Percentiles rank a stretch among this genome's conserved stretches.
Conservation (phyloP, 2,329 filamentous ascomycete genomes). For the Fulvia fulva region DNA sequence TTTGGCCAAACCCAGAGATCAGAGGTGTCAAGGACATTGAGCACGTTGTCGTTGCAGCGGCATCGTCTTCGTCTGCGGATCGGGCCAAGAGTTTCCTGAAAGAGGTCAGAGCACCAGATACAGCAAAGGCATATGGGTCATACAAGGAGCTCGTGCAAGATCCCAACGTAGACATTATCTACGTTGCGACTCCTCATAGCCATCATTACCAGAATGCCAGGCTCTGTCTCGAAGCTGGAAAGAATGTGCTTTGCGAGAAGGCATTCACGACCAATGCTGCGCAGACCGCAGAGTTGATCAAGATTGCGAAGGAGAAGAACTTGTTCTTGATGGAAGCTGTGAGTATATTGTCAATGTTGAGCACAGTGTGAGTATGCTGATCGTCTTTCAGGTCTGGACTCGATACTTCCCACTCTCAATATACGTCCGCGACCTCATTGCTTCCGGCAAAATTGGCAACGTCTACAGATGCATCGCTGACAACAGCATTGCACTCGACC, state of each 20-base stretch:
- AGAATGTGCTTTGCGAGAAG: slow-evolving; percentile 89
- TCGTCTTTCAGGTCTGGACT: slow-evolving; percentile 63
- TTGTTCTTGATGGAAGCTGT: slow-evolving; percentile 65
- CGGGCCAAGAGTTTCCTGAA: slow-evolving; percentile 70
- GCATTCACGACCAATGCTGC: slow-evolving; percentile 78
- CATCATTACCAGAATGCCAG: slow-evolving; percentile 90
- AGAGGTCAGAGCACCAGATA: slow-evolving; percentile 63
- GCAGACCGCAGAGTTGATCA: slow-evolving; percentile 68
- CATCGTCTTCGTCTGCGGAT: slow-evolving; percentile 68
- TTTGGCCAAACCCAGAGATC: slow-evolving; percentile 67
- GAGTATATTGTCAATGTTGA: slow-evolving; percentile 7
- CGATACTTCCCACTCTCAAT: slow-evolving; percentile 81
- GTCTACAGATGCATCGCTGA: slow-evolving; percentile 57
- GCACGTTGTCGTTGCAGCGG: slow-evolving; percentile 74
- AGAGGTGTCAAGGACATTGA: slow-evolving; percentile 68
- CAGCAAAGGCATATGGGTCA: slow-evolving; percentile 70
- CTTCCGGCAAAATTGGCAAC: slow-evolving; percentile 50
- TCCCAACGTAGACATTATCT: slow-evolving; percentile 76
- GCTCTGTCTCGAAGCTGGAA: slow-evolving; percentile 77
- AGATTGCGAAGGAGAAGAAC: slow-evolving; percentile 70
- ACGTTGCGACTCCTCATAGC: slow-evolving; percentile 85
- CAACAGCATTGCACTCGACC: slow-evolving; percentile 56
- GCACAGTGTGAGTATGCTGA: not conserved
- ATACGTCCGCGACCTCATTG: slow-evolving; percentile 65
- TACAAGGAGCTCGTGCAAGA: slow-evolving; percentile 80